Percentiles rank a stretch among this genome's conserved stretches.
Evolutionary conservation across 257 asterid species (phyloP).

Genomic region (Petrea volubilis): DNA sequence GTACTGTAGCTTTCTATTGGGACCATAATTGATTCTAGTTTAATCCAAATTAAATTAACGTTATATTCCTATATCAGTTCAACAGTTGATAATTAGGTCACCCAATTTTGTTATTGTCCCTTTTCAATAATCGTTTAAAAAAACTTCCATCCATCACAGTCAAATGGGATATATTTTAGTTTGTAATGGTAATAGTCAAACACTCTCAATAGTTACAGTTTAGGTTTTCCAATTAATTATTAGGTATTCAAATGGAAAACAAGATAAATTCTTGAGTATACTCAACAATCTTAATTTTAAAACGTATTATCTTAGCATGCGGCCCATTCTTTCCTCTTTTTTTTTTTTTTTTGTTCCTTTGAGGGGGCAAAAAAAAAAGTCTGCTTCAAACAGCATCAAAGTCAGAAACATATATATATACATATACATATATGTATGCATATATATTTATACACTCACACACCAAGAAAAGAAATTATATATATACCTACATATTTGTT

Average conservation of each 20-base stretch:
- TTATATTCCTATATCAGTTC: too few species aligned
- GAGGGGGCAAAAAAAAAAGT: too few species aligned
- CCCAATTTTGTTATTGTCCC: constrained; percentile 18
- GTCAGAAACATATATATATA: background rate
- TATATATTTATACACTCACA: too few species aligned
- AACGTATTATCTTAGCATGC: background rate
- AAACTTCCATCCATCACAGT: background rate
- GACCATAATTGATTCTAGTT: too few species aligned
- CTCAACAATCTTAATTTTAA: constrained; percentile 2
- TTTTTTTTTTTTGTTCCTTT: background rate
- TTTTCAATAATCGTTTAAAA: background rate
- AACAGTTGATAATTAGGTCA: constrained; percentile 14
- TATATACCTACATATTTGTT: too few species aligned
- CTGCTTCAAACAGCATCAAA: too few species aligned
- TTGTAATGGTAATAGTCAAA: background rate
- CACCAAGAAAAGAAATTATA: too few species aligned
- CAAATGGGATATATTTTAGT: constrained; percentile 8
- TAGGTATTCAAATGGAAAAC: background rate
- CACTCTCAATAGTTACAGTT: background rate
- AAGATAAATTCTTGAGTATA: background rate
- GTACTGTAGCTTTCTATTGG: too few species aligned
- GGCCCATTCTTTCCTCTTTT: background rate
- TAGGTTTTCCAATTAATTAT: background rate
- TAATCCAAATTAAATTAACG: too few species aligned
- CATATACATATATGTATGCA: too few species aligned